These are phyloP conservation scores for Yueomyces sp. DNA, from an alignment of 805 yeast species.

Conservation along the genomic window DNA sequence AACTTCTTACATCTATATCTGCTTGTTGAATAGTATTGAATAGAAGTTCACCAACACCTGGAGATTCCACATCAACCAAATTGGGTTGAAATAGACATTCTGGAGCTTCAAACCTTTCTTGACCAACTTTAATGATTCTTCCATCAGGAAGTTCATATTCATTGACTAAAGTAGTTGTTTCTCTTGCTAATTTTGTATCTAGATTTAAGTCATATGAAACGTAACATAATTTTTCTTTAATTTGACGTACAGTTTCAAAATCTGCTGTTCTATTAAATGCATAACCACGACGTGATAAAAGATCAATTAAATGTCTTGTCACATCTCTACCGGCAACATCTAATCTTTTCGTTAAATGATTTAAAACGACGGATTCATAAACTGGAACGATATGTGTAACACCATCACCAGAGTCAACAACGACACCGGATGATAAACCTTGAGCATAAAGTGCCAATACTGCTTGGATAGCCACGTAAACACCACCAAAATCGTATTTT, in stretches of 20 bases:
- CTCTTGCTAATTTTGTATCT: slow-evolving; percentile 76
- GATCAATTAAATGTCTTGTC: slow-evolving; percentile 85
- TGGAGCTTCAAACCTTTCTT: slow-evolving; percentile 65
- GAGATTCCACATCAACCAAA: slow-evolving; percentile 90
- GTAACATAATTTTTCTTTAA: slow-evolving; percentile 90
- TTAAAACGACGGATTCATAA: slow-evolving; percentile 91
- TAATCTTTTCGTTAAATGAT: slow-evolving; percentile 80
- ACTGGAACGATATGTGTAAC: slow-evolving; percentile 98
- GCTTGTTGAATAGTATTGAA: slow-evolving; percentile 91
- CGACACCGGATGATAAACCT: slow-evolving; percentile 87
- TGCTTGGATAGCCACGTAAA: slow-evolving; percentile 89
- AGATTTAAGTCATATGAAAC: slow-evolving; percentile 88
- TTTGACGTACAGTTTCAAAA: slow-evolving; percentile 96
- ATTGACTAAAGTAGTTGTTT: slow-evolving; percentile 91
- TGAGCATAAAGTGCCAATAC: slow-evolving; percentile 75
- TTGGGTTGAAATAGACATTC: slow-evolving; percentile 91
- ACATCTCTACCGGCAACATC: slow-evolving; percentile 99
- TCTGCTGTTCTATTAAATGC: slow-evolving; percentile 98
- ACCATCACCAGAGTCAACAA: slow-evolving; percentile 89
- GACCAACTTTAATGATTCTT: slow-evolving; percentile 82
- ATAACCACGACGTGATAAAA: slow-evolving; percentile 88
- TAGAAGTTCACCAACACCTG: slow-evolving; percentile 87
- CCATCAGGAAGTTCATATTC: slow-evolving; percentile 94
- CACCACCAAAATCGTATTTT: slow-evolving; percentile 80
- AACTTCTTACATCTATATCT: slow-evolving; percentile 82